Evolutionary conservation across 371 early-diverging fungal genomes (phyloP), one percentile per base, ranked within the genome.

Genomic region (Polyrhizophydium stewartii): DNA sequence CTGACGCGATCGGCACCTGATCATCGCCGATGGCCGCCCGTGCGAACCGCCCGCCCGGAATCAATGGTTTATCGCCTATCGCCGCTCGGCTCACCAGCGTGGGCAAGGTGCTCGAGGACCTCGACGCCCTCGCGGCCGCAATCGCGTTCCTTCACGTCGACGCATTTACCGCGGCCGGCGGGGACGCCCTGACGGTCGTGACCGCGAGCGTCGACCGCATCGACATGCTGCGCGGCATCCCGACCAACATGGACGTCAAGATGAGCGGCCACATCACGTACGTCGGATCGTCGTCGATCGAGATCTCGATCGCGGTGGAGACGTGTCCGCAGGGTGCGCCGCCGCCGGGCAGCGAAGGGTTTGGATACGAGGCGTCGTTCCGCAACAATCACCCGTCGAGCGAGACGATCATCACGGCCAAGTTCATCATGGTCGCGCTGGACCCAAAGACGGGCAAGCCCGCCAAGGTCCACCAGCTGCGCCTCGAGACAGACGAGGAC

Each of bases 231-330:
- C 65, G 82, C 35, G 78, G 78, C 9, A 76, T 91, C 33, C 80
- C 84, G 6, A 71, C 80, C 12, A 81, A 88, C 60, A 56, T 74
- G 40, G 90, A 94, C 64, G 82, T 92, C 55, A 85, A 86, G 24
- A 57, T 96, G 17, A 78, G 80, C 37, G 96, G 94, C 0, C 62
- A 62, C 60, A 72, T 74, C n/a, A 71, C 73, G 1, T 73, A 87
- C 67, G 94, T 92, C 0, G 97, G 97, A 21, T 82, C 68, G 49
- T 92, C 92, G 61, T 92, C 92, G 2, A 90, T 96, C 91, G 97
- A 96, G 70, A 86, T 94, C 21, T 83, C 86, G 38, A 81, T 95
- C 65, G 83, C 81, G 69, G 82, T 93, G 60, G 91, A 91, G 43
- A 76, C 72, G 1, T 33, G 66, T n/a, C 66, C 63, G 17, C 67